Conservation (phyloP, 148 eudicot genomes). For the Camellia lanceoleosa region DNA sequence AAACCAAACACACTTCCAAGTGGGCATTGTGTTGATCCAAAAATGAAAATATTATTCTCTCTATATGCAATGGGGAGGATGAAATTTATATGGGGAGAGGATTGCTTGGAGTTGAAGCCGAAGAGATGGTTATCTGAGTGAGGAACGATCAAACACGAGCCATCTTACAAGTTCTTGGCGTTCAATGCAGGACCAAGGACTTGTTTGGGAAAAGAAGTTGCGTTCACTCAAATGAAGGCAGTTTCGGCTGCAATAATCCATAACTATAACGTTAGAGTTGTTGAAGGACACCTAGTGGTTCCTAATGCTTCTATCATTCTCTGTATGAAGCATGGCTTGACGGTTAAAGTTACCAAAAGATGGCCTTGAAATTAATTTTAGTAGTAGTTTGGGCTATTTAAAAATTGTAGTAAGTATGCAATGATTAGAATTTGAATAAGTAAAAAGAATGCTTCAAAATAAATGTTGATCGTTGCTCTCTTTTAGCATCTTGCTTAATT, state of each 20-base stretch:
- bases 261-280: conserved; percentile 32
- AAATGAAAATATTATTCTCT: conserved; percentile 27
- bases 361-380: neutral
- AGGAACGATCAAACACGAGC: conserved; percentile 36
- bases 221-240: conserved; percentile 42
- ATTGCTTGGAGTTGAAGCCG: conserved; percentile 19
- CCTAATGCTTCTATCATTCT: conserved; percentile 49
- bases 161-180: conserved; percentile 34
- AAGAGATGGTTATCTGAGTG: conserved; percentile 34
- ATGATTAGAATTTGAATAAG: no score
- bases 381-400: no score
- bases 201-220: conserved; percentile 39
- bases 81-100: conserved; percentile 33
- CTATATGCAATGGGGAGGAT: conserved; percentile 39
- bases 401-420: no score
- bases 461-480: no score
- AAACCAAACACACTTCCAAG: conserved; percentile 23
- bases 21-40: conserved; percentile 32
- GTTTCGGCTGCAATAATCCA: conserved; percentile 41
- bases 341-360: conserved; percentile 38
- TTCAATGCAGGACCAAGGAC: conserved; percentile 45
- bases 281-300: conserved; percentile 26
- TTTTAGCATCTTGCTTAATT: no score
- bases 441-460: no score
- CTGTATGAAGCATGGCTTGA: conserved; percentile 50